phyloP scores from a whole-genome alignment of 768 basidiomycete species.

The Phanerochaete carnosa region DNA sequence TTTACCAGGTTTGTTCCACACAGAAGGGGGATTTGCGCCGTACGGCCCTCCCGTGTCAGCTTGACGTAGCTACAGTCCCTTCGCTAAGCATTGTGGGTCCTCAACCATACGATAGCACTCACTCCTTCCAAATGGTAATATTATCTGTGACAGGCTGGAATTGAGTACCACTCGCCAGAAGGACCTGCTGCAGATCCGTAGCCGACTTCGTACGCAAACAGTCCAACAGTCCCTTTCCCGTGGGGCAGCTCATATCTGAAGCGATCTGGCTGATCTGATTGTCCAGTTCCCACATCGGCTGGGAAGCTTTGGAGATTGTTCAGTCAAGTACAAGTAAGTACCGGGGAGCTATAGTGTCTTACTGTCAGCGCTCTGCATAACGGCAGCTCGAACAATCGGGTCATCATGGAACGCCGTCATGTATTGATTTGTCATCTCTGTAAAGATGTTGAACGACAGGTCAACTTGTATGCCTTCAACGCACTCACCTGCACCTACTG shows the following conservation, averaged over 20 bases:
- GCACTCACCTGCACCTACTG: conserved; percentile 19
- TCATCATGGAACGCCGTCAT: conserved; percentile 19
- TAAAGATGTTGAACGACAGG: neutral
- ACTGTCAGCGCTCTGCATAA: conserved; percentile 27
- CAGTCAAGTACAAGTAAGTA: neutral
- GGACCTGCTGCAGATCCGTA: conserved; percentile 16
- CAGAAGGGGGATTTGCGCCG: conserved; percentile 19
- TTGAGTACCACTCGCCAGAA: conserved; percentile 21
- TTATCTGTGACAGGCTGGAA: conserved; percentile 27
- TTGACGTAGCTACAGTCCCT: conserved; percentile 13
- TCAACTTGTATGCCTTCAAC: neutral
- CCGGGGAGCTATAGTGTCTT: neutral
- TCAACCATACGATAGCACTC: neutral
- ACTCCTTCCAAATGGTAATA: conserved; percentile 23
- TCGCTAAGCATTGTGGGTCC: neutral
- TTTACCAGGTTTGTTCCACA: conserved; percentile 20
- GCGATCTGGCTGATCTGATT: conserved; percentile 19
- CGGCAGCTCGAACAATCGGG: conserved; percentile 19
- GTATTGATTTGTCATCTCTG: conserved; percentile 22
- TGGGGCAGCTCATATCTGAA: conserved; percentile 20
- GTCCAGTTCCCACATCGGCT: conserved; percentile 21
- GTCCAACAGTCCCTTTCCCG: conserved; percentile 17
- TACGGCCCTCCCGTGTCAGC: conserved; percentile 17
- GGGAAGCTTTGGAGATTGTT: conserved; percentile 15
- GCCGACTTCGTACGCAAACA: conserved; percentile 20